Base-by-base conservation (phyloP, 2,329 filamentous ascomycete genomes). In the Neofusicoccum umdonicola region DNA sequence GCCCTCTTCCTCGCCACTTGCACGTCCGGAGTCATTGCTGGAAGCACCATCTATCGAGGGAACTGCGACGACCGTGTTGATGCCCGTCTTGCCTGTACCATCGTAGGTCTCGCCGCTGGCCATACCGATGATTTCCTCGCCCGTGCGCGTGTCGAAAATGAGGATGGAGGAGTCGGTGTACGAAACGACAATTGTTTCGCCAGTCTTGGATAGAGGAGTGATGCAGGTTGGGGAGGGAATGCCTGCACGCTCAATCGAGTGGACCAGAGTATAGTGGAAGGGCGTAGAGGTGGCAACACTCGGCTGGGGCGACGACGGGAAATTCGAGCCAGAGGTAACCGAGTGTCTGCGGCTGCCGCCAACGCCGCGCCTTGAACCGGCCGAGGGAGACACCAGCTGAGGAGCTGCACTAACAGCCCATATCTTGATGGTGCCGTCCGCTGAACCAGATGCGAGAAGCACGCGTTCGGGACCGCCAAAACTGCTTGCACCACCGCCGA, bases 351-450 rank as follows among this genome's bases (percentile, higher is more conserved):
- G 88, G 70, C 92, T 91, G 22, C 93, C 91, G 67, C 89, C 87
- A 62, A 83, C 78, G 45, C 87, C 88, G 71, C 91, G 85, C 70
- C 91, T 84, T 47, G 85, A 85, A 51, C 88, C 89, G 11, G 89
- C 88, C 70, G 93, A 90, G 8, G 92, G 92, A 11, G 92, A 94
- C 37, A 89, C 89, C 61, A 93, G 80, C 71, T 96, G 92, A 8
- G 94, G 94, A 31, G 95, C 94, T 39, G 93, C 88, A 72, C 92
- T 97, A 66, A 98, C 90, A 19, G 93, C 92, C 95, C 95, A 99
- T 19, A 99, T 87, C 70, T 96, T 91, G 65, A 98, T 90, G 3
- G 88, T 91, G 9, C 94, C 94, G 74, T 99, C 95, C 7, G 95
- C 93, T 6, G 90, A 91, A 48, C 95, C 95, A 5, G 93, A 96